Conservation (phyloP, 768 basidiomycete species). For the Crucibulum laeve region DNA sequence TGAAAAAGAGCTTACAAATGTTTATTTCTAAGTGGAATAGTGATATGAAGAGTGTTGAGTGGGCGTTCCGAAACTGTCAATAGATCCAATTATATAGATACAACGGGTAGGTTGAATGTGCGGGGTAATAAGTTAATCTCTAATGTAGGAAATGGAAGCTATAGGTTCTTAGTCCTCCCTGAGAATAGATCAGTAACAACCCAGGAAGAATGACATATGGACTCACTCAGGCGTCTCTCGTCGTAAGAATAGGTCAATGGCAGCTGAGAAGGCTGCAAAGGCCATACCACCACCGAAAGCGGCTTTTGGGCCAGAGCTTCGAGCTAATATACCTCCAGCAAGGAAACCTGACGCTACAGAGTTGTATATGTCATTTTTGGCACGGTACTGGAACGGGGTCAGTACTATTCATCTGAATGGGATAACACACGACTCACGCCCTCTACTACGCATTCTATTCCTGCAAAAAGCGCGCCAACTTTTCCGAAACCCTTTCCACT, state of each 20-base stretch:
- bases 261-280: constrained; percentile 91
- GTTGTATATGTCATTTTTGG: constrained; percentile 93
- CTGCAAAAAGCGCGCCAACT: constrained; percentile 92
- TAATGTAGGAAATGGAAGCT: background rate
- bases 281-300: constrained; percentile 85
- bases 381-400: constrained; percentile 71
- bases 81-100: constrained; percentile 21
- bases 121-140: constrained; percentile 16
- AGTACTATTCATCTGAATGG: background rate
- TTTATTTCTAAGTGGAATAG: too few relatives aligned
- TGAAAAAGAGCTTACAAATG: too few relatives aligned
- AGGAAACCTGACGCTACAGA: constrained; percentile 84
- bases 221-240: constrained; percentile 77
- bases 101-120: constrained; percentile 10
- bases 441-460: constrained; percentile 93
- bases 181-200: background rate
- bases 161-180: constrained; percentile 45
- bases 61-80: background rate
- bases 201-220: constrained; percentile 5
- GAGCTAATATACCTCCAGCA: constrained; percentile 84
- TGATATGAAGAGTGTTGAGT: too few relatives aligned
- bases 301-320: constrained; percentile 83
- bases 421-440: constrained; percentile 52
- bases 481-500: constrained; percentile 91
- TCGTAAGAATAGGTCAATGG: constrained; percentile 82